Conservation (phyloP, 345 rosid genomes). For the Eucalyptus camaldulensis region DNA sequence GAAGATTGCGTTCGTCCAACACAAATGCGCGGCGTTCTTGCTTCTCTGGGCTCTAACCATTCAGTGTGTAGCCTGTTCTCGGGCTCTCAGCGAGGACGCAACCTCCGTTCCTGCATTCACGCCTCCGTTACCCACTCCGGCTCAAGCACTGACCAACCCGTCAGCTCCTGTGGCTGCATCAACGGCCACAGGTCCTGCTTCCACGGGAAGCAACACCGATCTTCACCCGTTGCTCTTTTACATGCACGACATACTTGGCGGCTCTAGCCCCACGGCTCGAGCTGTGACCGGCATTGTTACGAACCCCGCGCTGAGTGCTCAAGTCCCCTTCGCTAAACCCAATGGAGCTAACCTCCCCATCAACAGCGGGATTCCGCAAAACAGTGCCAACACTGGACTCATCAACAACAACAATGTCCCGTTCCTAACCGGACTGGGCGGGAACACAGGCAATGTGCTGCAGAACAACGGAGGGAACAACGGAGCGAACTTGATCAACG, state of each 20-base stretch:
- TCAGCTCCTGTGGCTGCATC: neutral
- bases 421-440: conserved; percentile 67
- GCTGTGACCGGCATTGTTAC: conserved; percentile 67
- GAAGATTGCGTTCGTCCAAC: neutral
- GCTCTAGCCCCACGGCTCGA: conserved; percentile 62
- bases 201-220: neutral
- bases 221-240: conserved; percentile 36
- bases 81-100: neutral
- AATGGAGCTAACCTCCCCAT: conserved; percentile 75
- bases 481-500: conserved; percentile 17
- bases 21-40: neutral
- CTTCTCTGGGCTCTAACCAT: neutral
- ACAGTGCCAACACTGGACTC: conserved; percentile 53
- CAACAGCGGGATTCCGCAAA: conserved; percentile 45
- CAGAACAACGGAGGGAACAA: conserved; percentile 49
- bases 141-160: neutral
- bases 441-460: conserved; percentile 25
- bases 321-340: conserved; percentile 76
- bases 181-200: conserved; percentile 6
- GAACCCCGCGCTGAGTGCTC: conserved; percentile 60
- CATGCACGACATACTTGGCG: conserved; percentile 81
- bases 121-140: neutral
- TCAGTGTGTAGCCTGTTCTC: neutral
- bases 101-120: neutral
- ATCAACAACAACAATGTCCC: conserved; percentile 80